Base-by-base conservation (phyloP, 2,329 filamentous ascomycete genomes). In the Pseudomassariella vexata region DNA sequence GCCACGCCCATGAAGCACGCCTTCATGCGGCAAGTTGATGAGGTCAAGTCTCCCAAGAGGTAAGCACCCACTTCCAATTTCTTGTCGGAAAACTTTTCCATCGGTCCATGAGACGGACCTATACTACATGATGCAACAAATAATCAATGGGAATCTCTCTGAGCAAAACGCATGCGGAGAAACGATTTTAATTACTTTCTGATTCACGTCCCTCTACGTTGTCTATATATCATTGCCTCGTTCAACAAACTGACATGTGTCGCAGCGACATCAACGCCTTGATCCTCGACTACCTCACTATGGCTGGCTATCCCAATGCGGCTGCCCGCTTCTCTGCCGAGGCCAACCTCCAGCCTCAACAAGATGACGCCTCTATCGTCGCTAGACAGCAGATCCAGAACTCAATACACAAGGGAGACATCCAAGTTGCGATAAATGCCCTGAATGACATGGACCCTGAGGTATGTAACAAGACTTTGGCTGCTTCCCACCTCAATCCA, bases 61-160 rank as follows among this genome's bases (percentile, higher is more conserved):
- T 95, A 80, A 65, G 82, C 73, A n/a, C n/a, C n/a, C n/a, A n/a
- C n/a, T n/a, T n/a, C n/a, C n/a, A n/a, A n/a, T n/a, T n/a, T n/a
- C n/a, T n/a, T n/a, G n/a, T n/a, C n/a, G n/a, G n/a, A n/a, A n/a
- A n/a, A n/a, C n/a, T n/a, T n/a, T n/a, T n/a, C n/a, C n/a, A n/a
- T n/a, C n/a, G n/a, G n/a, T n/a, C n/a, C n/a, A n/a, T n/a, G n/a
- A n/a, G n/a, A n/a, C n/a, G n/a, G n/a, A n/a, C n/a, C n/a, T n/a
- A n/a, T n/a, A n/a, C 49, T 53, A 66, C 49, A 68, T 78, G 70
- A 94, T 94, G 89, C 36, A 94, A 85, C 69, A 73, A 65, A 66
- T 73, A 80, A 81, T 85, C 82, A 94, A 95, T 98, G 92, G 92
- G 92, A 98, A 98, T 98, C 92, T 98, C 94, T 98, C 92, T 84